These are phyloP conservation scores for Neonectria neomacrospora DNA, from an alignment of 2,329 filamentous ascomycete species.

Conservation along the genomic window DNA sequence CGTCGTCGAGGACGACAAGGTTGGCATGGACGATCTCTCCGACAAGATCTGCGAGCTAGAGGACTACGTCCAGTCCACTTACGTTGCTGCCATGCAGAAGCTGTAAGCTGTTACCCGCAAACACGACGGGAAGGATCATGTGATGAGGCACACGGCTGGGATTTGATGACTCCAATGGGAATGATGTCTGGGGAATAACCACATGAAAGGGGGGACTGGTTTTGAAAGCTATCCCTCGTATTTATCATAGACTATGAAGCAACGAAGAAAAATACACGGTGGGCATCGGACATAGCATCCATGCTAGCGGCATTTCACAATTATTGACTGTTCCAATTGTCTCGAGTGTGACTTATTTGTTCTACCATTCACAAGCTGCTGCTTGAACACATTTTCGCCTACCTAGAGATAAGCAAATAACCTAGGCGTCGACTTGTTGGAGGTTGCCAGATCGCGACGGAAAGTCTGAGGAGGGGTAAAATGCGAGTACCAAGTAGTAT, in stretches of 20 bases:
- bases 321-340: not conserved
- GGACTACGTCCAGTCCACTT: constrained; percentile 95
- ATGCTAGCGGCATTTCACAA: constrained; percentile 7
- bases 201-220: constrained; percentile 40
- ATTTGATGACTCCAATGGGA: constrained; percentile 44
- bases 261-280: constrained; percentile 27
- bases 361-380: no score
- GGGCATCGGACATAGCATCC: constrained; percentile 13
- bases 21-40: constrained; percentile 88
- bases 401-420: no score
- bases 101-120: constrained; percentile 67
- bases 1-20: constrained; percentile 96
- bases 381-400: no score
- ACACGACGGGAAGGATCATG: constrained; percentile 39
- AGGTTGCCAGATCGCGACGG: not conserved
- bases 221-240: constrained; percentile 39
- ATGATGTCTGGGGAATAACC: constrained; percentile 40
- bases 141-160: constrained; percentile 48
- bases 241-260: constrained; percentile 42
- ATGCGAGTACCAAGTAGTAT: constrained; percentile 33
- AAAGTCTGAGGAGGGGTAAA: constrained; percentile 36
- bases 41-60: constrained; percentile 84
- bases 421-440: no score
- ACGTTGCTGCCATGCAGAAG: constrained; percentile 93
- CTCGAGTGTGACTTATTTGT: not conserved